Evolutionary conservation across 306 rosid genomes (phyloP).

Genomic region (Senna tora): DNA sequence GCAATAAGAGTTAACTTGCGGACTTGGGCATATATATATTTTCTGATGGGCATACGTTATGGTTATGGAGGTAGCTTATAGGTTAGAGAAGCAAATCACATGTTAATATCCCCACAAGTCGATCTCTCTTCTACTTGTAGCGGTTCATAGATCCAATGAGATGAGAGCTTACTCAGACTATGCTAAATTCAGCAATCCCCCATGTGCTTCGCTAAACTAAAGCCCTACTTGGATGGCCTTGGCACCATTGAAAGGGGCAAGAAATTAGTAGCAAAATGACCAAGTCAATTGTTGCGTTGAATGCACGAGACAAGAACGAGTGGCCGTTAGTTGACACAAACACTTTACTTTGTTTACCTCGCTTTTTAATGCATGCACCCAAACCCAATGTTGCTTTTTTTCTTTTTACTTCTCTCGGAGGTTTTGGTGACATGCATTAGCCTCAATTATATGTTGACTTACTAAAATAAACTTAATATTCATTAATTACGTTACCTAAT

Average conservation of each 20-base stretch:
- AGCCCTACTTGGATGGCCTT: not conserved
- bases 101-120: too few species aligned
- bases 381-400: not conserved
- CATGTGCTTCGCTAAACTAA: conserved; percentile 10
- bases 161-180: not conserved
- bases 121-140: too few species aligned
- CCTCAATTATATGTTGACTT: not conserved
- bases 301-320: not conserved
- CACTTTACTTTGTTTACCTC: not conserved
- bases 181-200: not conserved
- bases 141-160: not conserved
- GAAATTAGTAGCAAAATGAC: not conserved
- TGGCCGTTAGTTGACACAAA: not conserved
- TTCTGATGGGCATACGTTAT: not conserved
- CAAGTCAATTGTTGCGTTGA: not conserved
- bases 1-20: conserved; percentile 18
- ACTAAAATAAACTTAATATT: not conserved
- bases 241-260: not conserved
- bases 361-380: not conserved
- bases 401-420: not conserved
- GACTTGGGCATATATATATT: not conserved
- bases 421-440: not conserved
- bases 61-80: not conserved
- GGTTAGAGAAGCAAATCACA: conserved; percentile 30
- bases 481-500: not conserved